phyloP scores from a whole-genome alignment of 192 early-diverging fungal genomes.

The Coemansia furcata region DNA sequence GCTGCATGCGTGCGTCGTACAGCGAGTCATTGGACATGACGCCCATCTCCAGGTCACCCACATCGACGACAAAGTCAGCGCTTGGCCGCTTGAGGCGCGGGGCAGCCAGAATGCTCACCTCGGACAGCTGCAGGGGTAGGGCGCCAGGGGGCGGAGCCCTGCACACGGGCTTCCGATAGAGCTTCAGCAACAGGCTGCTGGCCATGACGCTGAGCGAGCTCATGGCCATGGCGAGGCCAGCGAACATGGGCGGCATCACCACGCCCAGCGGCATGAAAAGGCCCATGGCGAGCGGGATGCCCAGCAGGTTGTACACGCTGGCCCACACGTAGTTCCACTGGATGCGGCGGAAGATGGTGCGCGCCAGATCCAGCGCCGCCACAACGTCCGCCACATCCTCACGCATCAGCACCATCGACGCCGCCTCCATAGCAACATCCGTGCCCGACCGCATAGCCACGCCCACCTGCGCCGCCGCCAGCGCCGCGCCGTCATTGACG shows the following conservation, averaged over 20 bases:
- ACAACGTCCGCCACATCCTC: conserved; percentile 85
- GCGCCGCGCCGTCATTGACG: conserved; percentile 90
- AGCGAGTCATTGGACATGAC: conserved; percentile 1
- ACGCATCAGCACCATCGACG: conserved; percentile 88
- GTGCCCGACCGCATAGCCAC: conserved; percentile 89
- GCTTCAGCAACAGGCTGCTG: conserved; percentile 81
- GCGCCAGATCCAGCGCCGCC: conserved; percentile 76
- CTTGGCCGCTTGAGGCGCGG: conserved; percentile 4
- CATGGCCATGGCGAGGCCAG: conserved; percentile 92
- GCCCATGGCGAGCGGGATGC: conserved; percentile 94
- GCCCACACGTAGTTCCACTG: conserved; percentile 89
- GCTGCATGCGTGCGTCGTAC: neutral
- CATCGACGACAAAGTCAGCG: conserved; percentile 29
- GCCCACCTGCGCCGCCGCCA: conserved; percentile 82
- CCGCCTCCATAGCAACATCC: conserved; percentile 95
- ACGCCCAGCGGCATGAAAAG: conserved; percentile 81
- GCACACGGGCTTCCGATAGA: conserved; percentile 55
- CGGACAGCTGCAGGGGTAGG: conserved; percentile 17
- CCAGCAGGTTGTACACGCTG: conserved; percentile 82
- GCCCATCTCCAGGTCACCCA: conserved; percentile 19
- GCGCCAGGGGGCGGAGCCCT: conserved; percentile 13
- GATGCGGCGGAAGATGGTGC: conserved; percentile 83
- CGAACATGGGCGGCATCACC: conserved; percentile 86
- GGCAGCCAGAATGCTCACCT: conserved; percentile 31
- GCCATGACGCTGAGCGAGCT: conserved; percentile 90